Base-by-base conservation (phyloP, 805 yeast species). In the Suhomyces emberorum region DNA sequence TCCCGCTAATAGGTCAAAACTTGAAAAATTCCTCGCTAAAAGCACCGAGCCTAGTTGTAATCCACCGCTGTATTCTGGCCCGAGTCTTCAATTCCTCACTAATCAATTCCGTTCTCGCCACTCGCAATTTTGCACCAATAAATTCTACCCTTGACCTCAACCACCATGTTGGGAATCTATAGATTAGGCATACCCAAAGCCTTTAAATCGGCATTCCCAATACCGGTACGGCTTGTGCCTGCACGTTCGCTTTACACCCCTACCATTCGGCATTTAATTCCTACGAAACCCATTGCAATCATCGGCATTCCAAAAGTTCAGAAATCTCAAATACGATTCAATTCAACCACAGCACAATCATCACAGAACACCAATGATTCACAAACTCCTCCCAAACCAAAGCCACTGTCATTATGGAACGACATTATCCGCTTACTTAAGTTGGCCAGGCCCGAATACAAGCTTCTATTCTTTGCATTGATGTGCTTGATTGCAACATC, bases 401-500 rank as follows among this genome's bases (percentile, higher is more conserved):
- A 26, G 29, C n/a, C 27, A 11, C 19, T 12, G 12, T 23, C 38
- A 10, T 7, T 28, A 5, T 15, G 33, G 9, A 39, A 37, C 12
- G 63, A 60, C 32, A 36, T 57, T 10, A 29, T 28, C 9, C 55
- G 56, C 30, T 41, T 63, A n/a, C 20, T 60, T 6, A 37, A 33
- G 18, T 32, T 46, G 18, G 50, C 50, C 19, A 33, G 33, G 6
- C 48, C 48, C 15, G 50, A 46, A 35, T 30, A 32, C 25, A 36
- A 32, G 16, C 27, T 46, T 7, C 18, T 46, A 16, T 29, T 34
- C 26, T 31, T 72, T 15, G 96, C 96, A 0, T 62, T 89, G 26
- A 46, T 71, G 0, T 72, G 86, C 38, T 69, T 91, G 21, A 61
- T 80, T 4, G 52, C 82, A 4, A 79, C 96, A 0, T 84, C 96